These are phyloP conservation scores for Echinochloa phyllopogon DNA, from an alignment of 176 grass and related monocot species.

Conservation along the genomic window DNA sequence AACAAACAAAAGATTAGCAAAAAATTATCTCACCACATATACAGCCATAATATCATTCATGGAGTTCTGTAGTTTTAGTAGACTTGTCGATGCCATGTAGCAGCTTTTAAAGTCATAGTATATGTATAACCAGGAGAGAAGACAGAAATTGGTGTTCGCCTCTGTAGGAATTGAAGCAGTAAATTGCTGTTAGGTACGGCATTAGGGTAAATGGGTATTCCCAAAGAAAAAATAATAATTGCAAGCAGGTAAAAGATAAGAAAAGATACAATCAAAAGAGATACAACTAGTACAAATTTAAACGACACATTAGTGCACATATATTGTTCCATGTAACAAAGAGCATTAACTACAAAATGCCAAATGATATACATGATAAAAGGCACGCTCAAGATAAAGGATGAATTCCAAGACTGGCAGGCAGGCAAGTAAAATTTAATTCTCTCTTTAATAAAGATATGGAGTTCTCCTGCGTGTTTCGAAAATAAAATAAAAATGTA, in stretches of 20 bases:
- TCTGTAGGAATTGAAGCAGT: slow-evolving; percentile 10
- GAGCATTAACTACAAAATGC: background rate
- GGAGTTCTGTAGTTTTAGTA: background rate
- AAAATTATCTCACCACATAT: background rate
- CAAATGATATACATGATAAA: background rate
- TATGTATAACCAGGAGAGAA: slow-evolving; percentile 25
- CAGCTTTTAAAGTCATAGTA: background rate
- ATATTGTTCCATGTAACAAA: slow-evolving; percentile 1
- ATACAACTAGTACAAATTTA: background rate
- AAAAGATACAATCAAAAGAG: slow-evolving; percentile 13
- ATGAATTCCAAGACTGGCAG: background rate
- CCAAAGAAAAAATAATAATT: background rate
- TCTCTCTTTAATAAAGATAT: no score
- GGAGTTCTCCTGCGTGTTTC: no score
- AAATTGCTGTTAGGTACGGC: background rate
- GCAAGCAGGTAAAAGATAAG: background rate
- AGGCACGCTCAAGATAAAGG: background rate
- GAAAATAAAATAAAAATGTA: background rate
- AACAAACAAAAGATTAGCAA: background rate
- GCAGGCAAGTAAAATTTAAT: background rate
- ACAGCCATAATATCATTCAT: background rate
- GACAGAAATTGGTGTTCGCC: background rate
- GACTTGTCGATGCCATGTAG: background rate
- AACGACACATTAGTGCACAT: background rate
- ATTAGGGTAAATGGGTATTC: background rate